phyloP scores from a whole-genome alignment of 768 basidiomycete genomes.

The Mycena chlorophos region DNA sequence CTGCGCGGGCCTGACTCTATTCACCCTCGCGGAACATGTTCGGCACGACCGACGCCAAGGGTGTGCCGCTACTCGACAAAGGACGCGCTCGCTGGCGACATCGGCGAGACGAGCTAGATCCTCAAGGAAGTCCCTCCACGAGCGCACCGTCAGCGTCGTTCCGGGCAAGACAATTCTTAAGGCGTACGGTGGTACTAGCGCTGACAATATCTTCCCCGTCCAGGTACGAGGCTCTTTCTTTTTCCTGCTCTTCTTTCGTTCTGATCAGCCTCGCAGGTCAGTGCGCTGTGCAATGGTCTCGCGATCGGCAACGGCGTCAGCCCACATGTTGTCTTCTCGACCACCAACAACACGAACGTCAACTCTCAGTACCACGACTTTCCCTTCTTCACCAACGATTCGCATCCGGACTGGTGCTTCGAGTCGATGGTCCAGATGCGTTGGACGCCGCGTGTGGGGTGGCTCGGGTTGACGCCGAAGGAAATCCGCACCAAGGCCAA shows the following conservation, averaged over 20 bases:
- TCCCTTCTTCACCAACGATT: conserved; percentile 83
- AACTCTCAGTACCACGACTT: conserved; percentile 95
- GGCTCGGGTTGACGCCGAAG: conserved; percentile 78
- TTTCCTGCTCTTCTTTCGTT: neutral
- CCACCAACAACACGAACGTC: conserved; percentile 71
- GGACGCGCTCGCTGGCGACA: conserved; percentile 82
- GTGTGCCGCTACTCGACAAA: conserved; percentile 59
- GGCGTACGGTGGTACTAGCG: conserved; percentile 72
- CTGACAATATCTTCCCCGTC: conserved; percentile 87
- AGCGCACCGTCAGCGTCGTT: conserved; percentile 68
- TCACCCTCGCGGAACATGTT: conserved; percentile 97
- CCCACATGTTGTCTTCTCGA: conserved; percentile 77
- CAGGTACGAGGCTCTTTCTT: conserved; percentile 54
- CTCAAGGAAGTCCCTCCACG: conserved; percentile 78
- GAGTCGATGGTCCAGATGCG: conserved; percentile 93
- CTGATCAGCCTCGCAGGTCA: conserved; percentile 54
- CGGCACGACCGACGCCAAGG: conserved; percentile 75
- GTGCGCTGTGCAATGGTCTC: conserved; percentile 93
- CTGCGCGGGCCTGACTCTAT: conserved; percentile 60
- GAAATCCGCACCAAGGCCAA: conserved; percentile 72
- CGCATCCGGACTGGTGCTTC: conserved; percentile 97
- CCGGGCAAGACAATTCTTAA: conserved; percentile 71
- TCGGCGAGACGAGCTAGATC: conserved; percentile 86
- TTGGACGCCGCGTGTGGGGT: conserved; percentile 84
- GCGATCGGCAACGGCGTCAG: conserved; percentile 73